These are phyloP conservation scores for Cercospora sp. DNA, from an alignment of 2,329 filamentous ascomycete genomes.

Conservation along the genomic window DNA sequence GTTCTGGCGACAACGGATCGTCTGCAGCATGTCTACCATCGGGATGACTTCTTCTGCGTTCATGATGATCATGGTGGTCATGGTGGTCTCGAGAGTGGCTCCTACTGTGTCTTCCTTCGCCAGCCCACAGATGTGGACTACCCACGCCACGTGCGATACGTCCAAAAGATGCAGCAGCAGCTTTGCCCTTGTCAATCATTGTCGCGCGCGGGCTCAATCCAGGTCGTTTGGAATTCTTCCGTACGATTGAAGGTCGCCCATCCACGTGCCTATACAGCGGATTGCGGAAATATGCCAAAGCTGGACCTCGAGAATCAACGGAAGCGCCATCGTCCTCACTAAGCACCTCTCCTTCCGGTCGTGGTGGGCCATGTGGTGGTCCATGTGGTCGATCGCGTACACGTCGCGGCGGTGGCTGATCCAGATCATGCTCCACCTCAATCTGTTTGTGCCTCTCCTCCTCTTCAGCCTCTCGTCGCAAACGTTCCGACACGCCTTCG, in stretches of 20 bases:
- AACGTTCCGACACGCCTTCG: slow-evolving; percentile 68
- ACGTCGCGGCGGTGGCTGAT: slow-evolving; percentile 26
- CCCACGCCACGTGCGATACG: slow-evolving; percentile 41
- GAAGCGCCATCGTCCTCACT: slow-evolving; percentile 41
- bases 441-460: slow-evolving; percentile 37
- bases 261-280: slow-evolving; percentile 51
- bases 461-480: slow-evolving; percentile 63
- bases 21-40: slow-evolving; percentile 32
- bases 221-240: slow-evolving; percentile 39
- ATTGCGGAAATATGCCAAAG: slow-evolving; percentile 52
- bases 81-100: slow-evolving; percentile 32
- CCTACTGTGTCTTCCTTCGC: slow-evolving; percentile 27
- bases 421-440: slow-evolving; percentile 31
- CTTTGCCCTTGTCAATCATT: slow-evolving; percentile 41
- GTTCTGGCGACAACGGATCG: slow-evolving; percentile 21
- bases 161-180: slow-evolving; percentile 39
- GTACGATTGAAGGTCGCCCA: slow-evolving; percentile 47
- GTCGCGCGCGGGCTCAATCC: slow-evolving; percentile 37
- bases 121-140: slow-evolving; percentile 42
- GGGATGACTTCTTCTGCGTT: slow-evolving; percentile 27
- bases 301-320: slow-evolving; percentile 49
- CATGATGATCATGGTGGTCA: slow-evolving; percentile 29
- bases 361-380: slow-evolving; percentile 20
- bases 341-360: slow-evolving; percentile 29
- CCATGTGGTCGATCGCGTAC: slow-evolving; percentile 25